Percentiles rank a stretch among this genome's conserved stretches.
phyloP scores from a whole-genome alignment of 2,329 filamentous ascomycete genomes.

The Pseudogymnoascus sp. region DNA sequence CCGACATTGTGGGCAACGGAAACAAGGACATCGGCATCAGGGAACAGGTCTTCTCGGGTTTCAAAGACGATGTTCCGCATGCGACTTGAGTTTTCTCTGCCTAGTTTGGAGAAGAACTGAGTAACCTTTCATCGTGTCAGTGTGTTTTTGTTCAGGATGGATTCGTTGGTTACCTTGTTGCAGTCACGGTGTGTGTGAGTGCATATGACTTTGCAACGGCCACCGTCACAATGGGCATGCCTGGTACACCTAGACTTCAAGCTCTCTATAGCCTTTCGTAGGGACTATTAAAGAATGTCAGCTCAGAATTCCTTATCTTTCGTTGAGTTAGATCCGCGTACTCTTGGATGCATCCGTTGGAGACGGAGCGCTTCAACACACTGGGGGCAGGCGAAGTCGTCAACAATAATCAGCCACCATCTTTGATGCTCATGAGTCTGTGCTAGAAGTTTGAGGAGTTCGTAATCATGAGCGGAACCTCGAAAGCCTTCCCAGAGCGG shows the following conservation, averaged over 20 bases:
- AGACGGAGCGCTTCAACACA: neutral
- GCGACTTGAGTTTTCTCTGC: neutral
- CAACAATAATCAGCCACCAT: constrained; percentile 3
- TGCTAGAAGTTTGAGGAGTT: constrained; percentile 1
- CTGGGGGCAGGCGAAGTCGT: constrained; percentile 5
- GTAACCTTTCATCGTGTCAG: constrained; percentile 3
- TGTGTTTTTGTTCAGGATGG: neutral
- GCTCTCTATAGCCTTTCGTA: neutral
- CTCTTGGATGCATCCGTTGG: neutral
- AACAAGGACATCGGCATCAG: constrained; percentile 1
- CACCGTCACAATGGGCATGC: neutral
- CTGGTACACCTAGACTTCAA: neutral
- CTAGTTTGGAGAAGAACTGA: constrained; percentile 1
- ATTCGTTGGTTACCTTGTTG: constrained; percentile 1
- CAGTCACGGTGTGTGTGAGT: neutral
- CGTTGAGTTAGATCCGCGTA: neutral
- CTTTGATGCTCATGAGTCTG: neutral
- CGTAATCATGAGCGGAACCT: neutral
- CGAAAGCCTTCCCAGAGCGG: neutral
- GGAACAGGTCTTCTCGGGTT: neutral
- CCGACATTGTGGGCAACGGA: constrained; percentile 4
- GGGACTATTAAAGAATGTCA: neutral
- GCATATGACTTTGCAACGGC: neutral
- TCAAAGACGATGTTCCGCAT: constrained; percentile 3
- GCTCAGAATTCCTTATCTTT: neutral